Percentiles rank a stretch among this genome's conserved stretches.
Evolutionary conservation across 495 filamentous ascomycete species (phyloP).

Genomic region (Rhypophila decipiens): DNA sequence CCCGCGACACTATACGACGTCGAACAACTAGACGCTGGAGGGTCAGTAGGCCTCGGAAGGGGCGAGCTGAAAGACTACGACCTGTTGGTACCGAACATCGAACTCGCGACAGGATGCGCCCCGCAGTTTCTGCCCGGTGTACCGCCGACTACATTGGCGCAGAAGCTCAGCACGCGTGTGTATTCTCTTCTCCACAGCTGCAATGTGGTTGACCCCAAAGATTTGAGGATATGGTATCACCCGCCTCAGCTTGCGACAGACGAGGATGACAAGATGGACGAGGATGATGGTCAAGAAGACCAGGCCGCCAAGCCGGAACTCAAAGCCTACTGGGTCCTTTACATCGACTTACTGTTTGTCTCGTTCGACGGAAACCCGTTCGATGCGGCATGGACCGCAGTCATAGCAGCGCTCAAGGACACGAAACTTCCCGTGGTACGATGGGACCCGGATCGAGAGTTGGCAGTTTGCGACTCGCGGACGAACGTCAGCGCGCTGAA

Average conservation of each 20-base stretch:
- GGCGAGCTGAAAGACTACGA: constrained; percentile 50
- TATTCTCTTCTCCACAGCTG: constrained; percentile 66
- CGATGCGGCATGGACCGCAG: constrained; percentile 79
- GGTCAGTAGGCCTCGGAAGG: no score
- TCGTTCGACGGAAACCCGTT: constrained; percentile 87
- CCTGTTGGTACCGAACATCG: constrained; percentile 87
- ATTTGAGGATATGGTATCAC: constrained; percentile 64
- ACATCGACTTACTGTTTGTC: constrained; percentile 86
- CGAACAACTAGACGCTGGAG: constrained; percentile 5
- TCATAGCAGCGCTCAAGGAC: constrained; percentile 74
- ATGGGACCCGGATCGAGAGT: constrained; percentile 80
- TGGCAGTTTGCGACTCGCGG: constrained; percentile 68
- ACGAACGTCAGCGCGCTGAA: constrained; percentile 40
- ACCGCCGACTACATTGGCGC: constrained; percentile 71
- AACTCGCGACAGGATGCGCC: constrained; percentile 81
- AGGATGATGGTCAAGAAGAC: constrained; percentile 34
- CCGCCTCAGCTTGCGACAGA: constrained; percentile 38
- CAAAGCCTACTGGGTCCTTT: constrained; percentile 88
- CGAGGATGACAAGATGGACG: constrained; percentile 40
- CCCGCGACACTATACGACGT: constrained; percentile 15
- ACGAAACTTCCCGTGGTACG: constrained; percentile 72
- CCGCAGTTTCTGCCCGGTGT: constrained; percentile 78
- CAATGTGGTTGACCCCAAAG: constrained; percentile 52
- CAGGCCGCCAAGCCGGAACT: constrained; percentile 42
- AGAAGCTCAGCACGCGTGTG: constrained; percentile 73